phyloP scores from a whole-genome alignment of 2,329 filamentous ascomycete genomes.

The Sporothrix globosa region DNA sequence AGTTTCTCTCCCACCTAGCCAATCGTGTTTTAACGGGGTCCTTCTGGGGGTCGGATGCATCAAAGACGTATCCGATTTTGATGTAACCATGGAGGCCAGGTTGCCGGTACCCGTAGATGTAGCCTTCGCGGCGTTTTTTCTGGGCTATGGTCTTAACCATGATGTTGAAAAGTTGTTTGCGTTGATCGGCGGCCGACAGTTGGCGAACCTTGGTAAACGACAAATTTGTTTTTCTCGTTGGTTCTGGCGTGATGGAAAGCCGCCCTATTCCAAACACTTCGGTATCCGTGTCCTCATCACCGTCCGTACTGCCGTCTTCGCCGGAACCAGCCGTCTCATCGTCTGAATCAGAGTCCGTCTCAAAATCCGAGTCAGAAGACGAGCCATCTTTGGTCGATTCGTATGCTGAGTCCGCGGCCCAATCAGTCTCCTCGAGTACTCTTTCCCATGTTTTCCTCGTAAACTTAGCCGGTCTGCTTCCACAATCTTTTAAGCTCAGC shows the following conservation, averaged over 20 bases:
- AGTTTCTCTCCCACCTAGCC: background rate
- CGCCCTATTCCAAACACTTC: background rate
- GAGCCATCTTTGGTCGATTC: background rate
- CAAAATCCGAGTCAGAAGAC: no score
- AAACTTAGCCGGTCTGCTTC: background rate
- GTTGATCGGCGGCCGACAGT: background rate
- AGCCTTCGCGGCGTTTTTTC: background rate
- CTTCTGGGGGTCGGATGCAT: background rate
- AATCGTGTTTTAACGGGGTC: background rate
- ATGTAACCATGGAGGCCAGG: background rate
- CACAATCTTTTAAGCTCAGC: background rate
- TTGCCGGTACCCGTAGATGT: conserved; percentile 8
- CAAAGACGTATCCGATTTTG: conserved; percentile 1
- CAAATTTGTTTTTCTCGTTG: background rate
- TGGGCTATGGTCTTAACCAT: background rate
- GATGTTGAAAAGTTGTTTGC: background rate
- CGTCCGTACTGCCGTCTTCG: background rate
- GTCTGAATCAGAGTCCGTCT: no score
- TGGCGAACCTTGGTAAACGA: background rate
- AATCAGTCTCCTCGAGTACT: background rate
- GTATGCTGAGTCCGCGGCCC: background rate
- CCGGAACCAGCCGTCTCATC: background rate
- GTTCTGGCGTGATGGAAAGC: background rate
- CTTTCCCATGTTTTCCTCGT: background rate
- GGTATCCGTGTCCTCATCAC: background rate